A percentile compares a stretch with the other conserved stretches of the same genome.
phyloP scores from a whole-genome alignment of 2,329 filamentous ascomycete species.

The Chaetomiaceae sp. region DNA sequence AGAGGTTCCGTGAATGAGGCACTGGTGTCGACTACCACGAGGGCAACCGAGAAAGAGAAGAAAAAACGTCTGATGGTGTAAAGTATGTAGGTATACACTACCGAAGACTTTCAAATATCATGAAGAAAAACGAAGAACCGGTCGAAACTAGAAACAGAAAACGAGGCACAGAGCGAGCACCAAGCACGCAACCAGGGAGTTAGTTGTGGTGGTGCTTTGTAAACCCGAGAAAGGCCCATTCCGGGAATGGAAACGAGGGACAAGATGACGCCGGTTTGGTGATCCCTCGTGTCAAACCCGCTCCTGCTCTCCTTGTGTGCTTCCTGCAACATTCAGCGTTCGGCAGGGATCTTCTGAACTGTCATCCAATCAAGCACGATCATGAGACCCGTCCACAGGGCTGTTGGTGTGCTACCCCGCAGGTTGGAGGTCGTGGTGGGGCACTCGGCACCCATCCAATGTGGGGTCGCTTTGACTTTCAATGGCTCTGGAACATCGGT shows the following conservation, averaged over 20 bases:
- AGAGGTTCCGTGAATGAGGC: no score
- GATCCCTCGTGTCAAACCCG: background rate
- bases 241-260: background rate
- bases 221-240: no score
- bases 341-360: background rate
- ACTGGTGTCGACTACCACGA: no score
- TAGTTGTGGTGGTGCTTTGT: no score
- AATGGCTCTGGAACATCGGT: background rate
- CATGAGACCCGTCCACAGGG: conserved; percentile 18
- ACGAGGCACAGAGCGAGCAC: background rate
- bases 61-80: no score
- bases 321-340: background rate
- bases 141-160: background rate
- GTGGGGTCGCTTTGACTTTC: background rate
- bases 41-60: no score
- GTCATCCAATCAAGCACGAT: conserved; percentile 16
- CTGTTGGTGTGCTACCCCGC: conserved; percentile 14
- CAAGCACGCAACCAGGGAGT: no score
- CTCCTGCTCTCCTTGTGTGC: background rate
- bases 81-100: no score
- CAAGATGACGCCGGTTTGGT: background rate
- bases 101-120: no score
- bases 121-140: no score
- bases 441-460: background rate
- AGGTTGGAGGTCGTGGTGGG: background rate